Conservation (phyloP, 2,329 filamentous ascomycete species). For the Microsporum canis region DNA sequence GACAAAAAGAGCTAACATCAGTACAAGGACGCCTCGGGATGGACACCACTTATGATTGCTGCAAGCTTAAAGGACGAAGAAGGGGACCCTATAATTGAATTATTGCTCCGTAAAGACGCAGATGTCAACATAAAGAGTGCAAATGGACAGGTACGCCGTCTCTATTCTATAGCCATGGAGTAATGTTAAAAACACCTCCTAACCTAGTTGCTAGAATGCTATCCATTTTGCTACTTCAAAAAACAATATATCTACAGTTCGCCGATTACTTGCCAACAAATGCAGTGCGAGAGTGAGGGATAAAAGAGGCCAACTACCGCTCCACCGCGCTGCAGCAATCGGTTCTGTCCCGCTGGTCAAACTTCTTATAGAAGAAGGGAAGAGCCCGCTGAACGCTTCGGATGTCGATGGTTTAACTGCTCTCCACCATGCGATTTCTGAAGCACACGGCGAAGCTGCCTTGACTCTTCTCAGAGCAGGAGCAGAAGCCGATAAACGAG, state of each 20-base stretch:
- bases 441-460: constrained; percentile 65
- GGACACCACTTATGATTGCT: constrained; percentile 43
- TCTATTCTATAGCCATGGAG: not conserved
- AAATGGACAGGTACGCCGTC: constrained; percentile 30
- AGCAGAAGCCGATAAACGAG: constrained; percentile 68
- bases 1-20: not conserved
- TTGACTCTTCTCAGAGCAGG: constrained; percentile 72
- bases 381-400: constrained; percentile 70
- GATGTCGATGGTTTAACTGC: constrained; percentile 78
- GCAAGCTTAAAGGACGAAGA: constrained; percentile 36
- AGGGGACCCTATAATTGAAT: constrained; percentile 35
- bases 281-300: constrained; percentile 74
- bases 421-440: constrained; percentile 60
- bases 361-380: constrained; percentile 59
- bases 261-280: constrained; percentile 61
- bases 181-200: not conserved
- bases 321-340: constrained; percentile 83
- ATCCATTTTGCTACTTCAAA: constrained; percentile 91
- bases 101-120: constrained; percentile 37
- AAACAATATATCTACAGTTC: constrained; percentile 69
- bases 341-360: constrained; percentile 81
- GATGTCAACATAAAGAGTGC: constrained; percentile 36
- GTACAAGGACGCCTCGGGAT: constrained; percentile 36
- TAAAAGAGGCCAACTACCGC: constrained; percentile 72
- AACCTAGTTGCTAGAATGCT: constrained; percentile 49